A percentile compares a stretch with the other conserved stretches of the same genome.
These are phyloP conservation scores for Pulicaria dysenterica DNA, from an alignment of 129 eudicot species.

Conservation along the genomic window DNA sequence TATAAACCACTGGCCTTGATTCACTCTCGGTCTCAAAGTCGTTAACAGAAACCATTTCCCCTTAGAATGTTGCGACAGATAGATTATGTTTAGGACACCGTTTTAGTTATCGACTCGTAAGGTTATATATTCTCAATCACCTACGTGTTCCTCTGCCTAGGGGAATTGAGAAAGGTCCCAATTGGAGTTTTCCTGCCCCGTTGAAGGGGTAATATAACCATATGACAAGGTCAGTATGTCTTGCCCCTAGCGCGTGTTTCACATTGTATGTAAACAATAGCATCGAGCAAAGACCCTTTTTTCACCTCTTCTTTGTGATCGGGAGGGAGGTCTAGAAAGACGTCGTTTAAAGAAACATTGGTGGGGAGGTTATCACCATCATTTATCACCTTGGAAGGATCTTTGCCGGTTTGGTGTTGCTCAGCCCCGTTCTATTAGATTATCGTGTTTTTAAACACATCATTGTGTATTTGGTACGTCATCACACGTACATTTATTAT, in stretches of 20 bases:
- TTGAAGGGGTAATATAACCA: slow-evolving; percentile 59
- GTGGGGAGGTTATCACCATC: slow-evolving; percentile 42
- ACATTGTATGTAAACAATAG: slow-evolving; percentile 36
- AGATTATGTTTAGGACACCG: slow-evolving; percentile 30
- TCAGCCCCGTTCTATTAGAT: too few relatives aligned
- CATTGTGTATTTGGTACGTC: too few relatives aligned
- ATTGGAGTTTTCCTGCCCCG: slow-evolving; percentile 38
- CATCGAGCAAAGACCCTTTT: slow-evolving; percentile 29
- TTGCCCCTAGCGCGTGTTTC: slow-evolving; percentile 33
- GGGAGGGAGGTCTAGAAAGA: slow-evolving; percentile 44
- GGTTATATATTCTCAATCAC: slow-evolving; percentile 53
- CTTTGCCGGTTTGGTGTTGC: slow-evolving; percentile 15
- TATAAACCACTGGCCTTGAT: slow-evolving; percentile 35
- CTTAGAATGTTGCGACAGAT: slow-evolving; percentile 37
- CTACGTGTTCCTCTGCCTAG: slow-evolving; percentile 47
- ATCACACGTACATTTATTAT: too few relatives aligned
- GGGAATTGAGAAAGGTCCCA: slow-evolving; percentile 30
- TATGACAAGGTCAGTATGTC: slow-evolving; percentile 43
- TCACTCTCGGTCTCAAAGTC: slow-evolving; percentile 22
- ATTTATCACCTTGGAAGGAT: too few relatives aligned
- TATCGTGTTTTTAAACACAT: too few relatives aligned
- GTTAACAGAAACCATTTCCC: slow-evolving; percentile 36
- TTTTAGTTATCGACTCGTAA: slow-evolving; percentile 41
- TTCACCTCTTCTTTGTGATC: slow-evolving; percentile 37
- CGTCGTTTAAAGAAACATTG: slow-evolving; percentile 32